Base-by-base conservation (phyloP, 441 rosid species). In the Mallotus repandus region DNA sequence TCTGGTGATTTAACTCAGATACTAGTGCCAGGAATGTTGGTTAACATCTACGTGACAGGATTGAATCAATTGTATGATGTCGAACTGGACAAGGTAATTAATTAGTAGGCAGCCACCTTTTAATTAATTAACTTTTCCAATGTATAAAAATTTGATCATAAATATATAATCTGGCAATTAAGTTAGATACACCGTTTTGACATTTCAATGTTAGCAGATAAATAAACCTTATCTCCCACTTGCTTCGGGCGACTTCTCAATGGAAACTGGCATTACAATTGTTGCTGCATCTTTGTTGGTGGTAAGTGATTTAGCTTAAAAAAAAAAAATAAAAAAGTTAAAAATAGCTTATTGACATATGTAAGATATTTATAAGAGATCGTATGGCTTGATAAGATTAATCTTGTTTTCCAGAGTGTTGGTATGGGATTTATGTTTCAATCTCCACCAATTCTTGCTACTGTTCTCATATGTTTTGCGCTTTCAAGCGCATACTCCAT, bases 41-140 rank as follows among this genome's bases (percentile, higher is more conserved):
- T 78, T 83, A 82, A 76, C 67, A 73, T 80, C 29, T 80, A 83
- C 22, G 76, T 80, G 19, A 83, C 78, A n/a, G 86, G 86, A 25
- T 58, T 83, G 57, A 83, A 83, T 43, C 83, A 78, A 59, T 46
- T 83, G 56, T 80, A 62, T 32, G 86, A 83, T 64, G 70, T 80
- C 16, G 77, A 83, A 63, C 76, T 80, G 55, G 81, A 82, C 80
- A 83, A 80, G 81, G 85, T 21, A 32, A 13, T 19, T 21, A 32
- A n/a, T n/a, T n/a, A 29, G 5, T 19, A 7, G 12, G 3, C 13
- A 46, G 50, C 11, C 13, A 8, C 50, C 13, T n/a, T n/a, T n/a
- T n/a, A n/a, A n/a, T 46, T 5, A 9, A 5, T 45, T 25, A 25
- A 25, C 48, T 45, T 45, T 5, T 45, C 10, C 1, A 45, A 5